Percentiles rank a stretch among this genome's conserved stretches.
These are phyloP conservation scores for Uronychia binucleata DNA, from an alignment of 73 alveolate genomes.

Conservation along the genomic window DNA sequence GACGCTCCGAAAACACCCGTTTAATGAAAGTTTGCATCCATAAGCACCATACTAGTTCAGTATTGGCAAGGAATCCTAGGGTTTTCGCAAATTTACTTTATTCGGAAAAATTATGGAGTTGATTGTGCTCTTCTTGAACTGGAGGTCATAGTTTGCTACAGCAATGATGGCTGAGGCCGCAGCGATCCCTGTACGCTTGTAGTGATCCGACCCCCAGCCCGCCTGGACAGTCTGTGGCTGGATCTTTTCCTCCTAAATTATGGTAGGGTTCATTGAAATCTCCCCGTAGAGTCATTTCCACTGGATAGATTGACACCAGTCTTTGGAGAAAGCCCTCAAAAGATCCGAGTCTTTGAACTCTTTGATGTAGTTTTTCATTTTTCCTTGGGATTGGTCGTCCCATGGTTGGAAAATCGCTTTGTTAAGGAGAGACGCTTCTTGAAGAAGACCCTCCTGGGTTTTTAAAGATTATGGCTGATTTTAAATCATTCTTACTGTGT, in stretches of 20 bases:
- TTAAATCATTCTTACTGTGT: slow-evolving; percentile 2
- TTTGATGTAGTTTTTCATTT: neutral
- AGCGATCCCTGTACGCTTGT: neutral
- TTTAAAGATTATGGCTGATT: slow-evolving; percentile 9
- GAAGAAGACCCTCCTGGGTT: slow-evolving; percentile 5
- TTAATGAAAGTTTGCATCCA: slow-evolving; percentile 18
- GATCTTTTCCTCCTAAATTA: slow-evolving; percentile 14
- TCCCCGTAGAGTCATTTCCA: slow-evolving; percentile 35
- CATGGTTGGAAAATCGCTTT: slow-evolving; percentile 8
- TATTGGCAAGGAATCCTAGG: slow-evolving; percentile 12
- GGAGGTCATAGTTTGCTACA: slow-evolving; percentile 26
- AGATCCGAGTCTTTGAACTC: slow-evolving; percentile 6
- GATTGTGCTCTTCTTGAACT: slow-evolving; percentile 14
- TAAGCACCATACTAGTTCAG: slow-evolving; percentile 18
- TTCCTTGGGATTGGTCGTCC: slow-evolving; percentile 24
- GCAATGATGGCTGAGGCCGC: slow-evolving; percentile 33
- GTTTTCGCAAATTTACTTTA: neutral
- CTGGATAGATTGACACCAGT: slow-evolving; percentile 3
- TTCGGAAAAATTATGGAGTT: slow-evolving; percentile 19
- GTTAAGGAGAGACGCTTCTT: slow-evolving; percentile 2
- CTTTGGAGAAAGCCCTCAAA: neutral
- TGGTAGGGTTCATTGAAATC: slow-evolving; percentile 11
- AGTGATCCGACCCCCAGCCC: slow-evolving; percentile 12
- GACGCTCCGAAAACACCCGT: slow-evolving; percentile 17
- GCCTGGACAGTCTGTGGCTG: slow-evolving; percentile 11